These are phyloP conservation scores for Saxispiralis lemnorum DNA, from an alignment of 495 filamentous ascomycete species.

Conservation along the genomic window DNA sequence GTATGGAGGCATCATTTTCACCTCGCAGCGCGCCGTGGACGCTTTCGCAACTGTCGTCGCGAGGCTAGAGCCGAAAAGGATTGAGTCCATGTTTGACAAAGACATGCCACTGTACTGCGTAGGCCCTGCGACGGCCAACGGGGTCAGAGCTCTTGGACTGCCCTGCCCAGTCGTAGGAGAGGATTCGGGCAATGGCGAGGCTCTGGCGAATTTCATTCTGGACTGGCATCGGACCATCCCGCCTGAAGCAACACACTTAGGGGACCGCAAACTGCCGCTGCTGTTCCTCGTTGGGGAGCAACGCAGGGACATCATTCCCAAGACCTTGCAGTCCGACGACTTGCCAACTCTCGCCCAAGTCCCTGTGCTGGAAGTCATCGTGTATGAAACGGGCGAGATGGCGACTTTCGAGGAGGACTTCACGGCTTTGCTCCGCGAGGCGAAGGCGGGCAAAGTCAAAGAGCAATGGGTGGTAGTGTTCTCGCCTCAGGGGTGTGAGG, in stretches of 20 bases:
- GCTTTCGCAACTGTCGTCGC: conserved; percentile 54
- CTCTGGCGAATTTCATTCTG: conserved; percentile 57
- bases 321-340: conserved; percentile 40
- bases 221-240: conserved; percentile 18
- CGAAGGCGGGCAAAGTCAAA: conserved; percentile 15
- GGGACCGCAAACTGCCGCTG: conserved; percentile 32
- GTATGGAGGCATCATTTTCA: conserved; percentile 83
- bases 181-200: conserved; percentile 66
- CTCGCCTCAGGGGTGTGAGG: conserved; percentile 73
- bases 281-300: conserved; percentile 81
- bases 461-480: conserved; percentile 80
- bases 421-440: conserved; percentile 26
- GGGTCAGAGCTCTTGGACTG: conserved; percentile 41
- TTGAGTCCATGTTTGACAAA: conserved; percentile 23
- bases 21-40: conserved; percentile 84
- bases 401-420: conserved; percentile 55
- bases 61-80: conserved; percentile 17
- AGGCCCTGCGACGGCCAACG: conserved; percentile 71
- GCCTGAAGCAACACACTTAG: conserved; percentile 35
- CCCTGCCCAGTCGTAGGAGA: conserved; percentile 35
- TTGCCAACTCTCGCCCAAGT: conserved; percentile 32
- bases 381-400: conserved; percentile 76
- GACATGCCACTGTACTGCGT: conserved; percentile 65
- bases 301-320: conserved; percentile 73
- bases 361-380: conserved; percentile 53